Evolutionary conservation across 306 rosid species (phyloP), one percentile per base, ranked within the genome.

Genomic region (Pterocarpus santalinus): DNA sequence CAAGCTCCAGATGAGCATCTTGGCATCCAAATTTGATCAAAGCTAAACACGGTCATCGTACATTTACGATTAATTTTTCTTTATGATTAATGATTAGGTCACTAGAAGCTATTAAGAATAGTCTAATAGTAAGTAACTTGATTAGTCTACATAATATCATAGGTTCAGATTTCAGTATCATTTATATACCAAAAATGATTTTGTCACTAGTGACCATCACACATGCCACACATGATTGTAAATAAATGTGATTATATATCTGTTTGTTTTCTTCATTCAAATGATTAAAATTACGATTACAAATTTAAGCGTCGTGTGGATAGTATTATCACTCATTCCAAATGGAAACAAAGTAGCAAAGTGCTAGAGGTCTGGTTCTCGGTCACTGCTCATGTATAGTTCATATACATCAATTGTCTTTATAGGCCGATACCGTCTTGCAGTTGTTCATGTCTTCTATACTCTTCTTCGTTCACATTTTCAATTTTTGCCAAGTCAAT

Each of bases 401-500:
- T 33, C n/a, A 30, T 41, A 6, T 15, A 39, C 60, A 79, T 11
- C 16, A 9, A 36, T 63, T 22, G 65, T 62, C 49, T 64, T 17
- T 41, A 38, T 44, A 46, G 49, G 77, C 58, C 34, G 46, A 62
- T 72, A 60, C 49, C 65, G 76, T 82, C 62, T 71, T 77, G 33
- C 46, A n/a, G 2, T 82, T 52, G 22, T 43, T 62, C n/a, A 46
- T n/a, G 58, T 15, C 58, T 52, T 52, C 22, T 52, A 16, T 52
- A 52, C 67, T 52, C 61, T 71, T 64, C 72, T 38, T 55, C 12
- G 8, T 73, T 82, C 80, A 33, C 81, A 75, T 51, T 87, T 86
- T 81, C 83, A 81, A 67, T 53, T 56, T 13, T 62, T 13, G 69
- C 76, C 70, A 60, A 84, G 65, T 72, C 76, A 80, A 71, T 51